A percentile compares a stretch with the other conserved stretches of the same genome.
phyloP scores from a whole-genome alignment of 2,329 filamentous ascomycete species.

The Ophiostoma sp. region DNA sequence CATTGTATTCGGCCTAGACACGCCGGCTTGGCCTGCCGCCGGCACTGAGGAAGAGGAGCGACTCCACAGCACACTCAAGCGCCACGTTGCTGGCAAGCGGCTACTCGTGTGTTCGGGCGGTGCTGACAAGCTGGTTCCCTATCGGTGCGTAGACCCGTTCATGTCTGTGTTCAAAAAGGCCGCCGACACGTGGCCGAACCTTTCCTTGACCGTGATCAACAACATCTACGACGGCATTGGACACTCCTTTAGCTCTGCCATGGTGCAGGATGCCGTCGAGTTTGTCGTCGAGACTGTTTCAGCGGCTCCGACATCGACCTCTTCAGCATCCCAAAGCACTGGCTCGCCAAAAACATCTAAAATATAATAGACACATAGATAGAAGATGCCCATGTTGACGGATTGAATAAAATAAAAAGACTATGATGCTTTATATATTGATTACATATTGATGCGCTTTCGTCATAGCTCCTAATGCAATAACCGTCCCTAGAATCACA shows the following conservation, averaged over 20 bases:
- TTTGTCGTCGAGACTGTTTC: slow-evolving; percentile 53
- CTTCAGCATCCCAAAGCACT: background rate
- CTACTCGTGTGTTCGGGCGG: slow-evolving; percentile 61
- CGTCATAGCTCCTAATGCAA: too few relatives aligned
- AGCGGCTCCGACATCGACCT: slow-evolving; percentile 19
- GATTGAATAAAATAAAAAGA: too few relatives aligned
- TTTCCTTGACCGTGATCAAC: slow-evolving; percentile 55
- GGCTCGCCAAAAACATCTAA: slow-evolving; percentile 28
- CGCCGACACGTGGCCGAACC: slow-evolving; percentile 46
- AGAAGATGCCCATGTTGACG: background rate
- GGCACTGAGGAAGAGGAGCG: slow-evolving; percentile 35
- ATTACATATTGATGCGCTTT: too few relatives aligned
- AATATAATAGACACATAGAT: slow-evolving; percentile 24
- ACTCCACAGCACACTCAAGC: slow-evolving; percentile 43
- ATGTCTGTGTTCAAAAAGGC: slow-evolving; percentile 56
- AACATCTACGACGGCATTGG: slow-evolving; percentile 62
- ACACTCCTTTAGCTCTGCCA: slow-evolving; percentile 61
- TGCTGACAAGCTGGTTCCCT: slow-evolving; percentile 68
- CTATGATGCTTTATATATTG: too few relatives aligned
- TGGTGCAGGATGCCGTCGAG: slow-evolving; percentile 60
- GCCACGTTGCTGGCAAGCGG: slow-evolving; percentile 54
- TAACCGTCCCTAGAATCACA: too few relatives aligned
- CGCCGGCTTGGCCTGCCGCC: slow-evolving; percentile 32
- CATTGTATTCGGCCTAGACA: slow-evolving; percentile 56
- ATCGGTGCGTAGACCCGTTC: slow-evolving; percentile 55